Conservation (phyloP, 495 filamentous ascomycete genomes). For the Xylaria scruposa region DNA sequence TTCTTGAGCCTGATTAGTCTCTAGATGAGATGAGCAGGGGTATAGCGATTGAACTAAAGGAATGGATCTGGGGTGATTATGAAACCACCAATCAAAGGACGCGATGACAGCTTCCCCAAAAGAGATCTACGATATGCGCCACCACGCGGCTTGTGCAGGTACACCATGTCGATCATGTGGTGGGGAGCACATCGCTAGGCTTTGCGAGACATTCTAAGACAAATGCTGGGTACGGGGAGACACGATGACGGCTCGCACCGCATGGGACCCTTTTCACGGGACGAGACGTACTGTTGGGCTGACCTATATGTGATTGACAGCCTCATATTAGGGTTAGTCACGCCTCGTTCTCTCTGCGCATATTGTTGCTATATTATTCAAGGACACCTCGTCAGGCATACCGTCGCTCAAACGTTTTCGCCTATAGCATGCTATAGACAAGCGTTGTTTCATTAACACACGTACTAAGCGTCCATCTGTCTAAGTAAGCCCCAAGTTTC, state of each 20-base stretch:
- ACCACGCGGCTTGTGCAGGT: slow-evolving; percentile 29
- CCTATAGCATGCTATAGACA: background rate
- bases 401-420: background rate
- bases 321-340: slow-evolving; percentile 2
- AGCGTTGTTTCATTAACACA: slow-evolving; percentile 10
- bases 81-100: slow-evolving; percentile 18
- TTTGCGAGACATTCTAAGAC: slow-evolving; percentile 21
- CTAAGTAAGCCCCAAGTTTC: background rate
- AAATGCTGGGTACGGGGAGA: background rate
- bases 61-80: slow-evolving; percentile 2
- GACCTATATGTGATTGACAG: slow-evolving; percentile 8
- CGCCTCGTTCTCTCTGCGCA: background rate
- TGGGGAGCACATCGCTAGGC: background rate
- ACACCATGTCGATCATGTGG: slow-evolving; percentile 27
- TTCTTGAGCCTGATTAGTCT: slow-evolving; percentile 16
- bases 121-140: slow-evolving; percentile 2
- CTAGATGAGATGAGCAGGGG: slow-evolving; percentile 24
- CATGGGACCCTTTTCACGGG: slow-evolving; percentile 23
- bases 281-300: slow-evolving; percentile 6
- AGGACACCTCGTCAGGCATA: background rate
- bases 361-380: background rate
- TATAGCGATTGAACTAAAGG: background rate
- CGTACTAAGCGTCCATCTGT: background rate
- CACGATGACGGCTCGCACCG: slow-evolving; percentile 17
- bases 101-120: background rate